Evolutionary conservation across 2,329 filamentous ascomycete genomes (phyloP), one percentile per base, ranked within the genome.

Genomic region (Cytospora piceicola): DNA sequence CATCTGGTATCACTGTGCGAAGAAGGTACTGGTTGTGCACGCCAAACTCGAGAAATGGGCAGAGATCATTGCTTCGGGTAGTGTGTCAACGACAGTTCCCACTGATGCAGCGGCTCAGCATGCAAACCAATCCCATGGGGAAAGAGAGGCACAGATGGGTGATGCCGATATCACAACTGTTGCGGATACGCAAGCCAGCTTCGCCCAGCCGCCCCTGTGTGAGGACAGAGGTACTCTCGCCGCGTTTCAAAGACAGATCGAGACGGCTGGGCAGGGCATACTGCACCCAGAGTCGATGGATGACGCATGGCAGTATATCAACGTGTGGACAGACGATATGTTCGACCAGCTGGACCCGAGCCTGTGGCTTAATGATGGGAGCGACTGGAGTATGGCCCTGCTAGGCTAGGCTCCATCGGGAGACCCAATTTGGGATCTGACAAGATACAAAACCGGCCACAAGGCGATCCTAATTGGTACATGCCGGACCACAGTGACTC

Each of bases 31-130:
- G 24, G 79, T 84, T 39, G 80, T 80, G 0, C 78, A 77, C 8
- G 73, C 78, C 3, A 83, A 83, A 67, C 68, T 85, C 0, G 80
- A 82, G 59, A 75, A 77, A 20, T 84, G 80, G 79, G 77, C 80
- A 0, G 81, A 83, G 58, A 74, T 81, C 0, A 77, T 83, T 0
- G 75, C 79, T 2, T 66, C 70, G 34, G 73, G 72, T 0, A 75
- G 75, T 1, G 55, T 34, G 51, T 24, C 42, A 14, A n/a, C 58
- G 30, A 29, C 22, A 4, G 22, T 39, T n/a, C 9, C 57, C 24
- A 8, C 27, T 14, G 42, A 39, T 11, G 7, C 24, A 8, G 29
- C 34, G 14, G 51, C 15, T n/a, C 39, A 24, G 8, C 51, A 30
- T 14, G 9, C n/a, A 22, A 9, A 30, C 20, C 32, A 54, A n/a